Base-by-base conservation (phyloP, 345 rosid species). In the Brassica carinata region DNA sequence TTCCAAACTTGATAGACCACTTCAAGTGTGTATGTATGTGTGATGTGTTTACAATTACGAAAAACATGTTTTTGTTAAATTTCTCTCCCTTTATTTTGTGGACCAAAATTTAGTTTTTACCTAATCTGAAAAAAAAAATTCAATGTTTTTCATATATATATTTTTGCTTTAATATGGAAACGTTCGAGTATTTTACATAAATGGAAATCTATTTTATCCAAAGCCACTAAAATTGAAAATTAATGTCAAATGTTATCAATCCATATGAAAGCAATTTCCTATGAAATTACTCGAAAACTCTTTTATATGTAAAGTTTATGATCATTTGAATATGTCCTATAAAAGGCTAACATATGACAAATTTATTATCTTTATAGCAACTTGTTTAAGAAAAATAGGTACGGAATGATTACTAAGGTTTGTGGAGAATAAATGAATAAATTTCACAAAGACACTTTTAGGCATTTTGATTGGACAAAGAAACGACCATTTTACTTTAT, bases 21-120 rank as follows among this genome's bases (percentile, higher is more conserved):
- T 57, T 34, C 59, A 66, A 72, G 82, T 79, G 82, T 72, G 67
- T 26, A 23, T 34, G 66, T 31, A 68, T 29, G 59, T 36, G 23
- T 15, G 26, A 17, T 10, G 63, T n/a, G 68, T 58, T 29, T 38
- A 55, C 40, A 15, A 17, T 15, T 43, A n/a, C 18, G 15, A 34
- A 58, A 8, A 11, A 23, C 8, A n/a, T 23, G 23, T 38, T 53
- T 53, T 17, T 23, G 19, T 27, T 58, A 26, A 31, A 14, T 4
- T 64, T 8, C 11, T 51, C 9, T 48, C 58, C 59, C 4, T 18
- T 51, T 77, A 45, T 55, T 64, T 34, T 29, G 71, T 53, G 61
- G 61, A 55, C 61, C 23, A 17, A 55, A 55, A 55, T 55, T 55
- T 53, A 6, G 62, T 17, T 17, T 15, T 55, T 3, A 55, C 26